Percentiles rank a stretch among this genome's conserved stretches.
Conservation (phyloP, 2,329 filamentous ascomycete species). For the Trichoderma pleuroti region DNA sequence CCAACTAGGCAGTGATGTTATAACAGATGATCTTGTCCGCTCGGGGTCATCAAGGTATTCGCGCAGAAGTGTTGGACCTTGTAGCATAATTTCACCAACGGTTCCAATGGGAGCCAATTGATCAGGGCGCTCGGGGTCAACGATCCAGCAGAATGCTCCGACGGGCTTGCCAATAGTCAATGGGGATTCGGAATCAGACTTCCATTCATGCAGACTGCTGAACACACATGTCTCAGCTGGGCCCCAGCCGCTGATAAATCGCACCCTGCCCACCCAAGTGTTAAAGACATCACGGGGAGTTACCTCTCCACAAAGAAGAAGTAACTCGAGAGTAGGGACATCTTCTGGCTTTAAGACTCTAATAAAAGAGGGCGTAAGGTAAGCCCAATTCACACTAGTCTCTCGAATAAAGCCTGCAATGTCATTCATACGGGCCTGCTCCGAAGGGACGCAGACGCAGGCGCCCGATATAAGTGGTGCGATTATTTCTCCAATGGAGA, state of each 20-base stretch:
- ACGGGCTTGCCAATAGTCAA: slow-evolving; percentile 13
- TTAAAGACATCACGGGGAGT: slow-evolving; percentile 13
- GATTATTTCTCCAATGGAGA: slow-evolving; percentile 10
- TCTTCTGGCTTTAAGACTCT: neutral
- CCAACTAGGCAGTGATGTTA: slow-evolving; percentile 28
- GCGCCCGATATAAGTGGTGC: slow-evolving; percentile 12
- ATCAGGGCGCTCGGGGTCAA: neutral
- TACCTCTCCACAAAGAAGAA: slow-evolving; percentile 20
- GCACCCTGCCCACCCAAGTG: slow-evolving; percentile 14
- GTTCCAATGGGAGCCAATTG: slow-evolving; percentile 4
- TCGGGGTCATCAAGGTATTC: slow-evolving; percentile 6
- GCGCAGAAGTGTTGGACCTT: slow-evolving; percentile 11
- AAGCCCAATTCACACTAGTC: slow-evolving; percentile 8
- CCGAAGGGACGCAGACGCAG: slow-evolving; percentile 10
- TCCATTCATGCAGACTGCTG: slow-evolving; percentile 17
- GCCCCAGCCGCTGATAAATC: slow-evolving; percentile 22
- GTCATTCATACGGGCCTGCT: neutral
- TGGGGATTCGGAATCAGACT: neutral
- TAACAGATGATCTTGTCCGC: neutral
- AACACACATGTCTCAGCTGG: slow-evolving; percentile 21
- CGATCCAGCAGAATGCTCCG: slow-evolving; percentile 14
- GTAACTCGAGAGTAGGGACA: slow-evolving; percentile 10
- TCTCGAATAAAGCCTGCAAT: slow-evolving; percentile 9
- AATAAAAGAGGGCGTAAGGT: neutral
- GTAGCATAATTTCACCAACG: slow-evolving; percentile 1